These are phyloP conservation scores for Acacia pycnantha DNA, from an alignment of 331 rosid species.

Conservation along the genomic window DNA sequence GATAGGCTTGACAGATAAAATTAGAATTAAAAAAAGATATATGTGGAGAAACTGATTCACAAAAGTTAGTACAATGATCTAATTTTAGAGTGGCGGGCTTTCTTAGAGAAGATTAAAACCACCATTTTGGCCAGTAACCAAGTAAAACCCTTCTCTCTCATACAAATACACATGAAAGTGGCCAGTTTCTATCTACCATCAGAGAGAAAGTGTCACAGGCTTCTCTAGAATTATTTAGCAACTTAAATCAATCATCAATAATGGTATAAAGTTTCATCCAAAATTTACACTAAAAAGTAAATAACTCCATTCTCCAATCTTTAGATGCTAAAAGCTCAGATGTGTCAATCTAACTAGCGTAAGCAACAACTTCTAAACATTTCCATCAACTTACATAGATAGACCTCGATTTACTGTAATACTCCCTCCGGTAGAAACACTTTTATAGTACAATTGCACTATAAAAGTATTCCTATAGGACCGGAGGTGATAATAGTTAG, in stretches of 20 bases:
- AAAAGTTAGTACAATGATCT: neutral
- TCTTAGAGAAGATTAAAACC: neutral
- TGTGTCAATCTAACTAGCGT: neutral
- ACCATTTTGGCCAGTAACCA: neutral
- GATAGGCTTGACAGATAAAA: neutral
- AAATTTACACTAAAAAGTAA: neutral
- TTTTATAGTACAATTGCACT: no score
- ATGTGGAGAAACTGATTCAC: neutral
- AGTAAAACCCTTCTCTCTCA: neutral
- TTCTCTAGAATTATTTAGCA: no score
- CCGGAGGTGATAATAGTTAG: neutral
- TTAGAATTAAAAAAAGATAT: neutral
- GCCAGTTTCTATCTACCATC: neutral
- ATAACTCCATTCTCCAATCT: constrained; percentile 16
- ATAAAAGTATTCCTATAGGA: no score
- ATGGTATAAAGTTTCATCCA: neutral
- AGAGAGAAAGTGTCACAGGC: neutral
- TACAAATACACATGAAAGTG: neutral
- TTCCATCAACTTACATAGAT: neutral
- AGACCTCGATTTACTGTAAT: neutral
- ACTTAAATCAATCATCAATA: no score
- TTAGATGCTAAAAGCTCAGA: constrained; percentile 18
- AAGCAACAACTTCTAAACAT: neutral
- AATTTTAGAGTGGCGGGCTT: constrained; percentile 9
- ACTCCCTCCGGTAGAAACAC: no score